Evolutionary conservation across 2,329 filamentous ascomycete species (phyloP).

Genomic region (Arthrobotrys megalospora): DNA sequence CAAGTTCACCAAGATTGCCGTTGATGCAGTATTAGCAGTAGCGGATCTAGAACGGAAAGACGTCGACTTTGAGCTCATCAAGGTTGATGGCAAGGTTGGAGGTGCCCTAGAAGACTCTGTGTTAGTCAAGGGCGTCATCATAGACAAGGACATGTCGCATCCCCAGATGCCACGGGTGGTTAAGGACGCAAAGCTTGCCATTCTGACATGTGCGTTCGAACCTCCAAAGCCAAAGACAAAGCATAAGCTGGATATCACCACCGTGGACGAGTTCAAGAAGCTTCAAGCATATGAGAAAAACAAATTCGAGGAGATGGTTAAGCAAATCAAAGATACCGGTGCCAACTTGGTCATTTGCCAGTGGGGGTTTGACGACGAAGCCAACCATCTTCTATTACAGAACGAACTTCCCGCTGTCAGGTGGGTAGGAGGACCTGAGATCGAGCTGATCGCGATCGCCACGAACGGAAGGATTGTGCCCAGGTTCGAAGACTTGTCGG

Average conservation of each 20-base stretch:
- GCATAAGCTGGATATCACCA: conserved; percentile 98
- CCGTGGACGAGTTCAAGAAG: conserved; percentile 98
- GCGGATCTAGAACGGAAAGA: conserved; percentile 96
- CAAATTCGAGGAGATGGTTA: conserved; percentile 98
- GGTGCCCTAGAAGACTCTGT: conserved; percentile 93
- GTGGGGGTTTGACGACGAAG: conserved; percentile 99
- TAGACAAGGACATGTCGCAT: conserved; percentile 99
- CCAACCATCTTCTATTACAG: conserved; percentile 95
- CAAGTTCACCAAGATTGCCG: conserved; percentile 96
- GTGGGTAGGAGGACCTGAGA: conserved; percentile 98
- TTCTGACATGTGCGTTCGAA: conserved; percentile 97
- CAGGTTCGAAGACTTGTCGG: conserved; percentile 91
- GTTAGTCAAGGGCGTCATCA: conserved; percentile 96
- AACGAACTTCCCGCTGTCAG: conserved; percentile 95
- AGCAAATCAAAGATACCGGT: conserved; percentile 96
- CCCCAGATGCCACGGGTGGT: conserved; percentile 99
- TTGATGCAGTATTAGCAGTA: conserved; percentile 96
- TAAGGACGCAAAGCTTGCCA: conserved; percentile 94
- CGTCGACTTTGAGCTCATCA: conserved; percentile 98
- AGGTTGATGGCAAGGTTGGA: conserved; percentile 98
- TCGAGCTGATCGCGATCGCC: conserved; percentile 97
- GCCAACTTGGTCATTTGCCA: conserved; percentile 99
- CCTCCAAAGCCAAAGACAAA: conserved; percentile 99
- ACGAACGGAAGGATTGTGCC: conserved; percentile 98
- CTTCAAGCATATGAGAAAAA: conserved; percentile 94